Conservation (phyloP, 2,329 filamentous ascomycete genomes). For the Hypoxylon sp. region DNA sequence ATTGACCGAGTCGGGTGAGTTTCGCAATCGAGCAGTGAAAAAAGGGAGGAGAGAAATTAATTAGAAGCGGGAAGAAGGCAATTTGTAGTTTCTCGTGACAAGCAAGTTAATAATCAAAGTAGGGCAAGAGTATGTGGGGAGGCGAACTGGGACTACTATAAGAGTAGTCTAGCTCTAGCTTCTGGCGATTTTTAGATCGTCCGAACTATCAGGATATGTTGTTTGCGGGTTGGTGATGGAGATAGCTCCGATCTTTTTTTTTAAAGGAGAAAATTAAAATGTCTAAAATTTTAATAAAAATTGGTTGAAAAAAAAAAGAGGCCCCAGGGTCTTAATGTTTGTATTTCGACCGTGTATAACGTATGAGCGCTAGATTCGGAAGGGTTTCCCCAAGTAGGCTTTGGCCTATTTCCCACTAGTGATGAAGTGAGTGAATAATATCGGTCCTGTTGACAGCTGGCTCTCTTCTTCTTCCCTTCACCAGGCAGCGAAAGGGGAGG, state of each 20-base stretch:
- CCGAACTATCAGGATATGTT: conserved; percentile 30
- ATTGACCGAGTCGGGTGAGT: conserved; percentile 23
- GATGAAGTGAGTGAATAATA: conserved; percentile 17
- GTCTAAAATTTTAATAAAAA: conserved; percentile 9
- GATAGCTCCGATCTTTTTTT: neutral
- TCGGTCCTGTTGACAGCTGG: conserved; percentile 15
- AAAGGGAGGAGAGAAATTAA: conserved; percentile 38
- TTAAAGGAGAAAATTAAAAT: conserved; percentile 3
- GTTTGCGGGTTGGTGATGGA: conserved; percentile 15
- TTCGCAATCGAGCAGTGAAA: conserved; percentile 36
- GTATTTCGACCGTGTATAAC: conserved; percentile 20
- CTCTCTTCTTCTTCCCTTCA: conserved; percentile 7
- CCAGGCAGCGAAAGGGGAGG: neutral
- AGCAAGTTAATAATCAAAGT: conserved; percentile 46
- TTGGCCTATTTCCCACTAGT: conserved; percentile 23
- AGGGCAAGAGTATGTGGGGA: conserved; percentile 47
- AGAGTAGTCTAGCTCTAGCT: conserved; percentile 38
- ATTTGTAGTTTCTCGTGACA: conserved; percentile 53
- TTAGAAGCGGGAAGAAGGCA: conserved; percentile 49
- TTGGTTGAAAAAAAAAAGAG: conserved; percentile 17
- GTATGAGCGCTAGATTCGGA: conserved; percentile 6
- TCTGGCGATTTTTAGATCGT: conserved; percentile 36
- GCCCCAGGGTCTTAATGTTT: conserved; percentile 26
- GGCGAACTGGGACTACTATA: conserved; percentile 41
- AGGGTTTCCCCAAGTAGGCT: neutral